Evolutionary conservation across 768 basidiomycete genomes (phyloP).

Genomic region (Panus rudis): DNA sequence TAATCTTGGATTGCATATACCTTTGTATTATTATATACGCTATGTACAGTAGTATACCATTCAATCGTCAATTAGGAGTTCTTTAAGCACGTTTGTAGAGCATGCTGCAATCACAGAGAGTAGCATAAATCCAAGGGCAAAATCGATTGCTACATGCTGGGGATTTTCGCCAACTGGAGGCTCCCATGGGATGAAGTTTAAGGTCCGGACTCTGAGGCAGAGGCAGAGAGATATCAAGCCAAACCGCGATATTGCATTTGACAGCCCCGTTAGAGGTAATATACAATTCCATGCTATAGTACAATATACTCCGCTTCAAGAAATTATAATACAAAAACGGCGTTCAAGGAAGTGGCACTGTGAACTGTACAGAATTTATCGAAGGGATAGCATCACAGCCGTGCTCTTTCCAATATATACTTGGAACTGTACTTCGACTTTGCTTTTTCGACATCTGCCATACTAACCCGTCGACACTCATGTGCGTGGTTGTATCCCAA

Average conservation of each 20-base stretch:
- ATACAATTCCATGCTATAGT: not conserved
- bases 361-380: not conserved
- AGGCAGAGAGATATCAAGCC: no score
- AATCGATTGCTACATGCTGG: no score
- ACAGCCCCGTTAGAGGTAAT: not conserved
- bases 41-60: not conserved
- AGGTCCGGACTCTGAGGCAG: no score
- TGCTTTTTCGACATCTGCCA: slow-evolving; percentile 65
- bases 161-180: no score
- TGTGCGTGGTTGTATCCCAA: slow-evolving; percentile 78
- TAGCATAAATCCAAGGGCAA: no score
- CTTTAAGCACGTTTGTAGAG: not conserved
- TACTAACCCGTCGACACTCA: slow-evolving; percentile 55
- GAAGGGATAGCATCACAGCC: slow-evolving; percentile 24
- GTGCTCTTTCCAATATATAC: slow-evolving; percentile 33
- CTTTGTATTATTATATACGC: not conserved
- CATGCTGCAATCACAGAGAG: not conserved
- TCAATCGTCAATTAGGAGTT: not conserved
- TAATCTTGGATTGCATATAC: not conserved
- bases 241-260: no score
- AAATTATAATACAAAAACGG: not conserved
- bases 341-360: not conserved
- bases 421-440: slow-evolving; percentile 58
- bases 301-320: not conserved
- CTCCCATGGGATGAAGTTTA: no score